Evolutionary conservation across 441 rosid species (phyloP), one percentile per base, ranked within the genome.

Genomic region (Populus hybrid): DNA sequence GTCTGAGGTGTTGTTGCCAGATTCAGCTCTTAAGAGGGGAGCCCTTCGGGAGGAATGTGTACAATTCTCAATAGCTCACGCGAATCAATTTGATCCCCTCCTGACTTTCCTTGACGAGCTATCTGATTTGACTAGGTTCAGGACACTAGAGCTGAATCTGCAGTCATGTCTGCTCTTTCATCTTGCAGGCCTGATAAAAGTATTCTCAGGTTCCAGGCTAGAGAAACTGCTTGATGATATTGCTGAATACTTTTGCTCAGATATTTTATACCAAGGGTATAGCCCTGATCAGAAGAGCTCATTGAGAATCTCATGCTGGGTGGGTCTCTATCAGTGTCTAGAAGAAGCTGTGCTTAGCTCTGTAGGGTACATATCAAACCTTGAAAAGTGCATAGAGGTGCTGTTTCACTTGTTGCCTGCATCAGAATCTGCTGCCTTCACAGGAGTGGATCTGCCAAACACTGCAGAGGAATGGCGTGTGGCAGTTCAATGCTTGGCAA

Each of bases 131-230:
- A 78, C 95, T 30, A 90, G 99, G 81, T 91, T 92, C 84, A 87
- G 87, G 82, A 83, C 84, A 72, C 88, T 92, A 74, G 92, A 92
- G 85, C 77, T 82, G 70, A 88, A 83, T 81, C 88, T 93, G 72
- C 95, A 90, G 79, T 86, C 87, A 36, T 88, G 88, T 83, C 78
- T 95, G 76, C 92, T 95, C 72, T 42, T 71, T 76, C 93, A 86
- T 85, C 81, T 95, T 77, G 88, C 89, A 7, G 85, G 87, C 84
- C 85, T 93, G 77, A 75, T 86, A 79, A 92, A 89, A 85, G 64
- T 90, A 72, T 93, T 93, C 86, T 91, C 99, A 9, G 88, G 85
- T 77, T 95, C 98, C 74, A 87, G 97, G 86, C 82, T 90, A 75
- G 89, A 90, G 83, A 93, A 92, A 83, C 74, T 92, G 80, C 88